Conservation (phyloP, 306 rosid genomes). For the Gillenia trifoliata region DNA sequence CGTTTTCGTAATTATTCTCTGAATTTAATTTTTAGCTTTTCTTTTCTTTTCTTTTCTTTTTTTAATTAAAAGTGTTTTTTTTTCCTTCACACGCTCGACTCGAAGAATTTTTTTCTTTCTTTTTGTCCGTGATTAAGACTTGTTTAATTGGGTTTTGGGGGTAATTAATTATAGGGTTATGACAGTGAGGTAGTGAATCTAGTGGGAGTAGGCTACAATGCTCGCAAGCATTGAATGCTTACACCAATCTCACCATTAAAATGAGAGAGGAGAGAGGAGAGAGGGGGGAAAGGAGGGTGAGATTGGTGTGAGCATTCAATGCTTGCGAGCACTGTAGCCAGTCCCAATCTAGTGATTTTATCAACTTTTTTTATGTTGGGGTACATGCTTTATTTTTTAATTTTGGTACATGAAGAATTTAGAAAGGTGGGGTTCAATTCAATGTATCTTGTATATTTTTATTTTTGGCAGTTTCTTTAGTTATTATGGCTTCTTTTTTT, state of each 20-base stretch:
- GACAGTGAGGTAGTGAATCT: neutral
- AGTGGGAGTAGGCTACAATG: too few relatives aligned
- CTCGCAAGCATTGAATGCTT: too few relatives aligned
- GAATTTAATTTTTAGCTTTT: neutral
- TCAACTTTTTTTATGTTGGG: neutral
- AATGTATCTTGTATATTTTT: neutral
- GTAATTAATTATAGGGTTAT: neutral
- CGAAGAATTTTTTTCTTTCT: neutral
- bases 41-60: neutral
- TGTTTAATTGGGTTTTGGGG: neutral
- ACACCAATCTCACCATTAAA: too few relatives aligned
- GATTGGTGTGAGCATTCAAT: too few relatives aligned
- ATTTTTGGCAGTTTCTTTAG: too few relatives aligned
- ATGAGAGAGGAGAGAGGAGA: too few relatives aligned
- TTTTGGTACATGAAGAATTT: neutral
- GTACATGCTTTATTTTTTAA: neutral
- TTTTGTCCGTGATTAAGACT: neutral
- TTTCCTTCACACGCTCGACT: neutral
- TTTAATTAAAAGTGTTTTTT: neutral
- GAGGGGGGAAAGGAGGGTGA: too few relatives aligned
- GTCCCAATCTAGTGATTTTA: too few relatives aligned
- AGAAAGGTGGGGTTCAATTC: neutral
- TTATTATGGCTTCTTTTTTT: too few relatives aligned
- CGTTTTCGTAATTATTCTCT: slow-evolving; percentile 34
- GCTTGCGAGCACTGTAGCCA: too few relatives aligned